phyloP scores from a whole-genome alignment of 768 basidiomycete species.

The Russula sp. region DNA sequence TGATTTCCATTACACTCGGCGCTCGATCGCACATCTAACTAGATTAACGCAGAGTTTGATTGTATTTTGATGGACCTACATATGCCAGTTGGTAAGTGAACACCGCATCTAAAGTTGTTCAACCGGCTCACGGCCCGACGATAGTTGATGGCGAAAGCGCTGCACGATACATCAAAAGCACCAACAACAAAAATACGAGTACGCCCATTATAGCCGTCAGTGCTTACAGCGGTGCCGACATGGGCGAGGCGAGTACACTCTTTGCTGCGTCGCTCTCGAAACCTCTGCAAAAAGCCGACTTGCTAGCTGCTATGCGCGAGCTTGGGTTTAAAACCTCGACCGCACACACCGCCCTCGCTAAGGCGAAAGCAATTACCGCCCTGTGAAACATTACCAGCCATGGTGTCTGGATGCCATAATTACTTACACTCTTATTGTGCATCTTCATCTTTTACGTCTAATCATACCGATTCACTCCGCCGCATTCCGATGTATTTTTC shows the following conservation, averaged over 20 bases:
- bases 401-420: constrained; percentile 15
- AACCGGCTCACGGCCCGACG: constrained; percentile 8
- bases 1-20: constrained; percentile 23
- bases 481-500: constrained; percentile 11
- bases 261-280: constrained; percentile 83
- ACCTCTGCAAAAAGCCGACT: constrained; percentile 83
- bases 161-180: constrained; percentile 94
- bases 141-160: constrained; percentile 93
- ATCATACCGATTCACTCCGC: background rate
- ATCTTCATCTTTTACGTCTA: constrained; percentile 11
- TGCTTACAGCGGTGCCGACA: constrained; percentile 73
- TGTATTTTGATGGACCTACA: constrained; percentile 93
- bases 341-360: constrained; percentile 39
- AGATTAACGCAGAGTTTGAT: constrained; percentile 69
- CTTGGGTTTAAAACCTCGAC: constrained; percentile 88
- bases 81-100: constrained; percentile 82
- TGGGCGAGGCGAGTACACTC: constrained; percentile 55
- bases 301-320: constrained; percentile 72
- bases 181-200: constrained; percentile 88
- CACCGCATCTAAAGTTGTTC: constrained; percentile 21
- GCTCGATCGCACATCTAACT: constrained; percentile 9
- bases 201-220: constrained; percentile 92
- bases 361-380: constrained; percentile 11
- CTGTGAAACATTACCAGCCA: constrained; percentile 14
- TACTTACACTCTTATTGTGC: constrained; percentile 4